Conservation (phyloP, 169 alveolate genomes). For the Cryptosporidium bovis region DNA sequence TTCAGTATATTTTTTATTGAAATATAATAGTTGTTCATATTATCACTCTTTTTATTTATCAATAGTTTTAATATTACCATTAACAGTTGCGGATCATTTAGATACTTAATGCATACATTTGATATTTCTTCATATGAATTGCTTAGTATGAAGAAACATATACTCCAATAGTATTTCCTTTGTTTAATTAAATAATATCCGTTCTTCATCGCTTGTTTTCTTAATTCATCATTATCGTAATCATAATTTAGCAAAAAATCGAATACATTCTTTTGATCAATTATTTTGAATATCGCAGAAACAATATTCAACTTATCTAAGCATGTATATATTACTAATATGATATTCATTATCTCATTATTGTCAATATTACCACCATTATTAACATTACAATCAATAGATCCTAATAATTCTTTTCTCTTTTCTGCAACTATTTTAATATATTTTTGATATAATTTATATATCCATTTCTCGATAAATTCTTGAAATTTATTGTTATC, state of each 20-base stretch:
- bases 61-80: conserved; percentile 17
- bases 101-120: conserved; percentile 29
- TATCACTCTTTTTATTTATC: conserved; percentile 14
- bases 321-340: conserved; percentile 35
- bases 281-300: conserved; percentile 67
- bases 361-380: neutral
- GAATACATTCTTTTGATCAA: conserved; percentile 52
- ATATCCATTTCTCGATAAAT: conserved; percentile 37
- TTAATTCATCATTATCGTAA: conserved; percentile 21
- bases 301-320: conserved; percentile 57
- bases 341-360: conserved; percentile 20
- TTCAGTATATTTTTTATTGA: neutral
- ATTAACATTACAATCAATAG: too few species aligned
- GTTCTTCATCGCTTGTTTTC: conserved; percentile 60
- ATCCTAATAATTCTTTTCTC: conserved; percentile 43
- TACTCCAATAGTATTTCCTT: conserved; percentile 47
- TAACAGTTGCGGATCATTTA: conserved; percentile 63
- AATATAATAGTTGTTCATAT: neutral
- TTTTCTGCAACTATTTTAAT: conserved; percentile 16
- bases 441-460: conserved; percentile 37
- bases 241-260: conserved; percentile 46
- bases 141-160: conserved; percentile 54
- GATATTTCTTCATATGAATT: conserved; percentile 36
- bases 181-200: conserved; percentile 67
- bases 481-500: conserved; percentile 25